These are phyloP conservation scores for Erodium maritimum DNA, from an alignment of 345 rosid genomes.

Conservation along the genomic window DNA sequence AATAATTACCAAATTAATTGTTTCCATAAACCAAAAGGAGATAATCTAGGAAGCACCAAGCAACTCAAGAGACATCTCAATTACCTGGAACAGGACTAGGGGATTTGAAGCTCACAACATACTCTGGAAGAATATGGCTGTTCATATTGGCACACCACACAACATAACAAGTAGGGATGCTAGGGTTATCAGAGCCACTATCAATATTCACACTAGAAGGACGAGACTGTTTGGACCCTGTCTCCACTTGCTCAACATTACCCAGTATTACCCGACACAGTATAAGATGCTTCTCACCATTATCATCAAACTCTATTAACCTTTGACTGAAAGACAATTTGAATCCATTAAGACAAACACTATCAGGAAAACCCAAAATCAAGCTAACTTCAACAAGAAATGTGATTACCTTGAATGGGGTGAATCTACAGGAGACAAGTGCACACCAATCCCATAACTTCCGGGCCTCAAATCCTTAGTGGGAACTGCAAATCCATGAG, in stretches of 20 bases:
- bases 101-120: conserved; percentile 34
- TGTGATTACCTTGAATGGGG: conserved; percentile 21
- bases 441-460: conserved; percentile 25
- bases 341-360: too few relatives aligned
- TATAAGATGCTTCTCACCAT: conserved; percentile 33
- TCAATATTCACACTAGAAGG: conserved; percentile 26
- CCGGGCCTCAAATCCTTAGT: conserved; percentile 10
- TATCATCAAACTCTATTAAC: conserved; percentile 25
- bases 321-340: conserved; percentile 15
- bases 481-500: conserved; percentile 29
- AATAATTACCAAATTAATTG: conserved; percentile 2
- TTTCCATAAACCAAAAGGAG: not conserved
- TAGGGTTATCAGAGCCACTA: conserved; percentile 32
- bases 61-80: not conserved
- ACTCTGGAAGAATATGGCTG: conserved; percentile 34
- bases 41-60: not conserved
- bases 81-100: conserved; percentile 19
- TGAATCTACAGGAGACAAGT: conserved; percentile 25
- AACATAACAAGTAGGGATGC: conserved; percentile 23
- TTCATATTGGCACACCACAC: conserved; percentile 36
- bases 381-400: not conserved
- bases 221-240: conserved; percentile 27
- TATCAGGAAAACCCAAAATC: not conserved
- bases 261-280: conserved; percentile 39
- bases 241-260: conserved; percentile 26